These are phyloP conservation scores for Neurospora sp. DNA, from an alignment of 495 filamentous ascomycete genomes.

Conservation along the genomic window DNA sequence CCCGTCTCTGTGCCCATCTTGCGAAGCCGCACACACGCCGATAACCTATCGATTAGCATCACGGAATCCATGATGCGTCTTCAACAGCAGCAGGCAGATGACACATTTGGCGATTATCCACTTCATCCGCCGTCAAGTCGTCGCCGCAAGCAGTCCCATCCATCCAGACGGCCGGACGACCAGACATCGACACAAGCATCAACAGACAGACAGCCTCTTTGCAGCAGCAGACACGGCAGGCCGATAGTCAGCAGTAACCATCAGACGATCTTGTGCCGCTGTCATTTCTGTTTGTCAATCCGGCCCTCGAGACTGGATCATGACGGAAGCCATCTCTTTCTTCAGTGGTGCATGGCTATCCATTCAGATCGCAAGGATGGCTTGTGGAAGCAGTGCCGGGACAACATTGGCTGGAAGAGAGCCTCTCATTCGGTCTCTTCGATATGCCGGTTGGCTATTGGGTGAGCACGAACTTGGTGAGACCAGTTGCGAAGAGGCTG, in stretches of 20 bases:
- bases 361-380: slow-evolving; percentile 1
- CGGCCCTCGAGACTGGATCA: not conserved
- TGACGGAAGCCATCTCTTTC: not conserved
- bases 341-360: slow-evolving; percentile 3
- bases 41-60: not conserved
- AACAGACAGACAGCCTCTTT: not conserved
- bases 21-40: not conserved
- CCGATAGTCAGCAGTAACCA: not conserved
- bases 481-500: not conserved
- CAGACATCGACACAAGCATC: not conserved
- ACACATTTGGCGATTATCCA: not conserved
- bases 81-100: not conserved
- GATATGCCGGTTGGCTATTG: not conserved
- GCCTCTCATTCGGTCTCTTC: not conserved
- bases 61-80: not conserved
- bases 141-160: not conserved
- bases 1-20: not conserved
- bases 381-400: not conserved
- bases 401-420: not conserved
- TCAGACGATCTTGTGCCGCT: not conserved
- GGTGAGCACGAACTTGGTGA: not conserved
- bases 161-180: not conserved
- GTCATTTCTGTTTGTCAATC: not conserved
- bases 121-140: not conserved
- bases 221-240: not conserved